These are phyloP conservation scores for Starmerella geochares DNA, from an alignment of 805 yeast genomes.

Conservation along the genomic window DNA sequence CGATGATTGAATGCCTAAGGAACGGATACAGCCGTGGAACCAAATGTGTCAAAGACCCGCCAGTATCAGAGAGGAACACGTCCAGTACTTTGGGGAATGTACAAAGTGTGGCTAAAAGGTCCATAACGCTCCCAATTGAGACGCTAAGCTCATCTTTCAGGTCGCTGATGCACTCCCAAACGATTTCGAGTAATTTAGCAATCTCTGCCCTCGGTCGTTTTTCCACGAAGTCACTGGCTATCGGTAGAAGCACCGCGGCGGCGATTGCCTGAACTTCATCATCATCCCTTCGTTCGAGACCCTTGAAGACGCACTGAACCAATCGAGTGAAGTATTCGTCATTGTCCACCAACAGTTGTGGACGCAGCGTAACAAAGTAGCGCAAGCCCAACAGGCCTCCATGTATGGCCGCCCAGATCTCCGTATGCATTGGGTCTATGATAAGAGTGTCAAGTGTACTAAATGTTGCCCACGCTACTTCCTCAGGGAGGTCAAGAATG, in stretches of 20 bases:
- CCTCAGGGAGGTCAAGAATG: constrained; percentile 58
- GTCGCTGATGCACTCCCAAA: constrained; percentile 84
- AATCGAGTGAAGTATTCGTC: constrained; percentile 54
- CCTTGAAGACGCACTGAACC: constrained; percentile 76
- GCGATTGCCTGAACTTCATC: constrained; percentile 97
- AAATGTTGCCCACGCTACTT: constrained; percentile 52
- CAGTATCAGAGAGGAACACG: constrained; percentile 48
- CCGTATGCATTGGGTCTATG: constrained; percentile 39
- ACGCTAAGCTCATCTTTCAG: constrained; percentile 88
- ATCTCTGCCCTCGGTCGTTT: constrained; percentile 40
- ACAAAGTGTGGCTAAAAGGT: constrained; percentile 76
- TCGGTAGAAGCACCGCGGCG: constrained; percentile 85
- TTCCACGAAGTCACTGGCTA: constrained; percentile 75
- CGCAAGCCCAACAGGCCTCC: constrained; percentile 93
- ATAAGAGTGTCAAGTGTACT: constrained; percentile 57
- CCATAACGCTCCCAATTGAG: constrained; percentile 93
- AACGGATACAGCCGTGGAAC: constrained; percentile 92
- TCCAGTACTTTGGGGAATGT: constrained; percentile 67
- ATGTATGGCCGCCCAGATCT: constrained; percentile 93
- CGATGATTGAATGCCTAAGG: constrained; percentile 82
- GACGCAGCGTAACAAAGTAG: constrained; percentile 81
- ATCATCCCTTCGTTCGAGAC: constrained; percentile 59
- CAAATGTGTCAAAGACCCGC: constrained; percentile 55
- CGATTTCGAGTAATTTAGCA: constrained; percentile 45
- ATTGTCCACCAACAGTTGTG: constrained; percentile 59